Evolutionary conservation across 2,329 filamentous ascomycete species (phyloP).

Genomic region (Fusarium sp.): DNA sequence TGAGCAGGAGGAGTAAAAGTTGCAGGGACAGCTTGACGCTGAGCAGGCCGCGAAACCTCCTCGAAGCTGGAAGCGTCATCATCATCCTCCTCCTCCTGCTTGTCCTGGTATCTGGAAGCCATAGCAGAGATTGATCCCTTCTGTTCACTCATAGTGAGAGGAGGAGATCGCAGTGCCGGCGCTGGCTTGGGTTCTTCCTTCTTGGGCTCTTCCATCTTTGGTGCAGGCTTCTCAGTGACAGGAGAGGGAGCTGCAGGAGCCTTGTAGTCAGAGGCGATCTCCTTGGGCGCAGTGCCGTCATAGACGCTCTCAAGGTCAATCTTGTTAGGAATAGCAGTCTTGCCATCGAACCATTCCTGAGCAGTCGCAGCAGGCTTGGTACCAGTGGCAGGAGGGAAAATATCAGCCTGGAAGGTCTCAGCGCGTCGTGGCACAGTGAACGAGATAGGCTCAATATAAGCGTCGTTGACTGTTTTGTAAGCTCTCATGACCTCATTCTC

Average conservation of each 20-base stretch:
- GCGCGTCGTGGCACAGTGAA: constrained; percentile 96
- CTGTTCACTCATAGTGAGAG: constrained; percentile 82
- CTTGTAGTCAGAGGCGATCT: constrained; percentile 77
- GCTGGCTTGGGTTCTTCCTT: constrained; percentile 65
- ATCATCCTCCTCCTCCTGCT: constrained; percentile 69
- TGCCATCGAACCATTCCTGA: constrained; percentile 86
- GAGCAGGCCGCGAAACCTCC: constrained; percentile 79
- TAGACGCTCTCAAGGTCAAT: constrained; percentile 94
- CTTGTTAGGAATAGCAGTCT: constrained; percentile 85
- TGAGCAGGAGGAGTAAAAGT: constrained; percentile 53
- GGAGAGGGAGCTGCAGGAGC: constrained; percentile 59
- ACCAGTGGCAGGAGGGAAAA: constrained; percentile 88
- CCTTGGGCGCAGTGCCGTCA: constrained; percentile 81
- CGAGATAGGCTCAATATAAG: constrained; percentile 94
- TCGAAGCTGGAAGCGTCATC: constrained; percentile 86
- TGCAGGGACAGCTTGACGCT: constrained; percentile 61
- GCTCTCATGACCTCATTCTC: constrained; percentile 96
- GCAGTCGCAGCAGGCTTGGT: constrained; percentile 82
- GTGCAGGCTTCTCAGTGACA: constrained; percentile 51
- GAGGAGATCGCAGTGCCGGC: constrained; percentile 55
- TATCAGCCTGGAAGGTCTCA: constrained; percentile 96
- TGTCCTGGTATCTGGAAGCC: constrained; percentile 86
- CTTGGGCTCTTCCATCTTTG: constrained; percentile 57
- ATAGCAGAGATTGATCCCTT: constrained; percentile 86
- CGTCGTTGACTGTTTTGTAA: constrained; percentile 96